Conservation (phyloP, 768 basidiomycete genomes). For the Tricholoma matsutake region DNA sequence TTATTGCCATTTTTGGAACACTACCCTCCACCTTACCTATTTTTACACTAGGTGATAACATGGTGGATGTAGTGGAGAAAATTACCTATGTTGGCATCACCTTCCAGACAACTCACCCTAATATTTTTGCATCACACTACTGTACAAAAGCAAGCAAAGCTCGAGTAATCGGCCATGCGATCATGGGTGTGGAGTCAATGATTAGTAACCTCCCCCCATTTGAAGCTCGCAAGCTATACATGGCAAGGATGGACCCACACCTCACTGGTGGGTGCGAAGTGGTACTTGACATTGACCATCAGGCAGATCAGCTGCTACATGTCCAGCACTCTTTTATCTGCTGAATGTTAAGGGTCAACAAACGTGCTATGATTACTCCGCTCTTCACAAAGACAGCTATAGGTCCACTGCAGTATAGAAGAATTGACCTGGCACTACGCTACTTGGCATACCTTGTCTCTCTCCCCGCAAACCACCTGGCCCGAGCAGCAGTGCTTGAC, state of each 20-base stretch:
- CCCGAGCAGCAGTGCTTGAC: not conserved
- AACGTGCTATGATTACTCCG: slow-evolving; percentile 9
- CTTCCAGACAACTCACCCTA: not conserved
- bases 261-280: not conserved
- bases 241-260: slow-evolving; percentile 2
- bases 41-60: not conserved
- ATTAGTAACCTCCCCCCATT: slow-evolving; percentile 8
- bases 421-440: slow-evolving; percentile 14
- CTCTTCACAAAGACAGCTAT: slow-evolving; percentile 26
- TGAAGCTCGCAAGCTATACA: slow-evolving; percentile 9
- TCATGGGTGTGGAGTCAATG: slow-evolving; percentile 8
- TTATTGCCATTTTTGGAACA: slow-evolving; percentile 6
- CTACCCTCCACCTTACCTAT: not conserved
- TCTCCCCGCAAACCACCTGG: slow-evolving; percentile 3
- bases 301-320: not conserved
- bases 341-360: not conserved
- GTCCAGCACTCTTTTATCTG: not conserved
- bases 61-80: not conserved
- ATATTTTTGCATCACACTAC: slow-evolving; percentile 12
- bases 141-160: slow-evolving; percentile 10
- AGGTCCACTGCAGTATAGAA: slow-evolving; percentile 18
- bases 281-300: not conserved
- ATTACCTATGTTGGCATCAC: slow-evolving; percentile 9
- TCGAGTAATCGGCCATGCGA: slow-evolving; percentile 3
- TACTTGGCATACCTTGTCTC: slow-evolving; percentile 18